A percentile compares a stretch with the other conserved stretches of the same genome.
These are phyloP conservation scores for Lathyrus sativus DNA, from an alignment of 306 rosid genomes.

Conservation along the genomic window DNA sequence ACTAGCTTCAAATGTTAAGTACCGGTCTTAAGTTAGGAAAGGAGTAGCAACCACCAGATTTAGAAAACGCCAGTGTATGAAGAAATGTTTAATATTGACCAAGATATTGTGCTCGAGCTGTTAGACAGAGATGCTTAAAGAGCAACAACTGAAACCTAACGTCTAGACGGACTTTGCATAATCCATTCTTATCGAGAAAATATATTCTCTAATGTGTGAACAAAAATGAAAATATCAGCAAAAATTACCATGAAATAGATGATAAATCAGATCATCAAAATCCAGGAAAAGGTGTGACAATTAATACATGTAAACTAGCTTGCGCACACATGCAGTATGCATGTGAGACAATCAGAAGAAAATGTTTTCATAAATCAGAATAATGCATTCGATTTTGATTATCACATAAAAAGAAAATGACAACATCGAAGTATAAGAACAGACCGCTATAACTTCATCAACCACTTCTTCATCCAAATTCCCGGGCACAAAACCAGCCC, in stretches of 20 bases:
- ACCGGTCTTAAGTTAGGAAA: slow-evolving; percentile 11
- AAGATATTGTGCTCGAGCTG: slow-evolving; percentile 22
- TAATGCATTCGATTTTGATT: background rate
- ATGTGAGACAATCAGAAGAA: slow-evolving; percentile 30
- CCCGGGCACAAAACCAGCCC: slow-evolving; percentile 97
- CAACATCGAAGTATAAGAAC: slow-evolving; percentile 21
- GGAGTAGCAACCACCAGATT: background rate
- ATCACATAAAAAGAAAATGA: background rate
- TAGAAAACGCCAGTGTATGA: slow-evolving; percentile 19
- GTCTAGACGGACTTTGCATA: slow-evolving; percentile 16
- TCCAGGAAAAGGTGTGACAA: slow-evolving; percentile 4
- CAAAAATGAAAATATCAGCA: background rate
- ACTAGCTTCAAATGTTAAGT: slow-evolving; percentile 24
- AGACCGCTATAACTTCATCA: slow-evolving; percentile 89
- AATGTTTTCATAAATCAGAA: background rate
- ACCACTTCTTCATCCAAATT: slow-evolving; percentile 83
- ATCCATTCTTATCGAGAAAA: slow-evolving; percentile 5
- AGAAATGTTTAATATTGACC: slow-evolving; percentile 25
- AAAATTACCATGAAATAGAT: background rate
- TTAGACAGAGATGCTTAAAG: slow-evolving; percentile 1
- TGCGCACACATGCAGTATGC: slow-evolving; percentile 8
- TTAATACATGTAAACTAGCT: background rate
- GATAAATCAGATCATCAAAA: slow-evolving; percentile 28
- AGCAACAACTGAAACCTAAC: slow-evolving; percentile 27
- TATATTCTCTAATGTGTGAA: slow-evolving; percentile 17